Evolutionary conservation across 805 yeast genomes (phyloP).

Genomic region (Metschnikowia cerradonensis): DNA sequence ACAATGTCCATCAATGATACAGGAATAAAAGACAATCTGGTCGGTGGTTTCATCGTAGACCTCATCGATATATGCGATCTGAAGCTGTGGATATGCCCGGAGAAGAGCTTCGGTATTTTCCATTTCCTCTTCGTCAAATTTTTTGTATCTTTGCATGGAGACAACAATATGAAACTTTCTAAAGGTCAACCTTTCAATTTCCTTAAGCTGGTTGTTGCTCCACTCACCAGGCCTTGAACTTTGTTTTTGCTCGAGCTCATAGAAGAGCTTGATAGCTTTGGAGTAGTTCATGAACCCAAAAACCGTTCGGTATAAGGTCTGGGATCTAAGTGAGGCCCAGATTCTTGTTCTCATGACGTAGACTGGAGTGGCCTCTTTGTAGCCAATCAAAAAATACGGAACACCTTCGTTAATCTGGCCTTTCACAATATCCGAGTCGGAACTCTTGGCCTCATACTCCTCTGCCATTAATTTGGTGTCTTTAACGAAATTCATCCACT

Average conservation of each 20-base stretch:
- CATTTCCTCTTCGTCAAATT: constrained; percentile 68
- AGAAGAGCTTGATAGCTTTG: constrained; percentile 87
- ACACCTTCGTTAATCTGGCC: not conserved
- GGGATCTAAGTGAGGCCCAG: constrained; percentile 98
- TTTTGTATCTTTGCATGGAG: constrained; percentile 79
- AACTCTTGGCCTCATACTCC: constrained; percentile 43
- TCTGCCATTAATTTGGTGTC: constrained; percentile 95
- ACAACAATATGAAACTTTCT: constrained; percentile 78
- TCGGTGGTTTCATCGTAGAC: constrained; percentile 64
- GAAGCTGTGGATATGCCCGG: constrained; percentile 80
- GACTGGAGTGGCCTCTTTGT: constrained; percentile 96
- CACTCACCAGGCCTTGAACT: constrained; percentile 4
- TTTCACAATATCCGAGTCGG: not conserved
- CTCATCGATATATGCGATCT: constrained; percentile 92
- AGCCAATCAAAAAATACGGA: constrained; percentile 96
- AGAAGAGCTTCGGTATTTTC: constrained; percentile 78
- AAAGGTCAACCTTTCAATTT: constrained; percentile 57
- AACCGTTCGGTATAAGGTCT: constrained; percentile 93
- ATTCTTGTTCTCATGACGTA: constrained; percentile 93
- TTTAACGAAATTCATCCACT: constrained; percentile 96
- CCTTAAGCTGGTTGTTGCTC: constrained; percentile 8
- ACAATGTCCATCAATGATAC: constrained; percentile 78
- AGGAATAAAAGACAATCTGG: constrained; percentile 68
- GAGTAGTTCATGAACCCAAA: constrained; percentile 99
- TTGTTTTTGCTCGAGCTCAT: constrained; percentile 92